Evolutionary conservation across 2,329 filamentous ascomycete species (phyloP), one percentile per base, ranked within the genome.

Genomic region (Penicillium sclerotigenum): DNA sequence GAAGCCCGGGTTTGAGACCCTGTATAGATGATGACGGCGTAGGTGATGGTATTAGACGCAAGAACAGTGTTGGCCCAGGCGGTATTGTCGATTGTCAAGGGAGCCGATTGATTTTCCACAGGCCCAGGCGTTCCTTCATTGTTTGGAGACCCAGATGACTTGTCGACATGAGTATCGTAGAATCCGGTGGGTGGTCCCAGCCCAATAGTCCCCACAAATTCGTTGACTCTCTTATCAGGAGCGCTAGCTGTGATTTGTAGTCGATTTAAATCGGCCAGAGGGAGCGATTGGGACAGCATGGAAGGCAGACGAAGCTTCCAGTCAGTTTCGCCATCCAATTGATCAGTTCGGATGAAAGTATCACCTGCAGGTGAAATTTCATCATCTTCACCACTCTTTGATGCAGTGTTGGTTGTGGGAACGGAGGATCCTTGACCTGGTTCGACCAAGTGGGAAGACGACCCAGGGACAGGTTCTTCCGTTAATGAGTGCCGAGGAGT

Each of bases 51-150:
- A 71, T 92, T 94, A 1, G 93, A 97, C 1, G 94, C 94, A 58
- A 99, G 88, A 24, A 99, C 89, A 0, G 94, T 99, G 70, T 97
- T 99, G 18, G 93, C 93, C 94, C 95, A 99, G 10, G 95, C 94
- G 8, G 94, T 97, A 69, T 99, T 97, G 74, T 99, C 94, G 60
- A 99, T 97, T 1, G 85, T 90, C 36, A 99, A 89, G 56, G 83
- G 83, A 16, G 74, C 62, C 36, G 66, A 55, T 16, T 57, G 54
- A 56, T 60, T 50, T 47, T 67, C 59, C 18, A 58, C 45, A 41
- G 65, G 41, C n/a, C 59, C 41, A 41, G 65, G 43, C 53, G 63
- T 52, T 38, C 59, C 46, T 56, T 45, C 54, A 53, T 58, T 56
- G 55, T 66, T 56, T 58, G 65, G 42, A 14, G 37, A 26, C 37